Evolutionary conservation across 2,329 filamentous ascomycete genomes (phyloP), one percentile per base, ranked within the genome.

Genomic region (Penicillium sp.): DNA sequence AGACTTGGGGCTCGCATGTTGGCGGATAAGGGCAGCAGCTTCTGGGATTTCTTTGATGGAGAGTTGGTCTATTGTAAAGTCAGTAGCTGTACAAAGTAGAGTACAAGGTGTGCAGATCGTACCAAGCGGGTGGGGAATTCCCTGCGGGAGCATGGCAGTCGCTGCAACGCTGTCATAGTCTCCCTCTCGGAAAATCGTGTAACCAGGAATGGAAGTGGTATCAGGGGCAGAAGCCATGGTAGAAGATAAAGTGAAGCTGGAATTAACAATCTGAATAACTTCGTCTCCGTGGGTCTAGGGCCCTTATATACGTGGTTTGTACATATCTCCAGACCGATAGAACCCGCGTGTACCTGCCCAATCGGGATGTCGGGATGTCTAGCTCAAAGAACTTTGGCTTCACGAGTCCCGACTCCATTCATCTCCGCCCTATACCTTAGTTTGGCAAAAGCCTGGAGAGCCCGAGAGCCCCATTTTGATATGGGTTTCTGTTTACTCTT

Each of bases 1-100:
- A 10, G 58, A 51, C 44, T 58, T 61, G 18, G 61, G 62, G 40
- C 45, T 57, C n/a, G 50, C 54, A 48, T 62, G 54, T n/a, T 62
- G 54, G 7, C 61, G 60, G 40, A 64, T 55, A 7, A 64, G 42
- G 42, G 58, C 58, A 9, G 60, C 57, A 13, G 53, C 52, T 29
- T 51, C 29, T n/a, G 61, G 60, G 18, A 64, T 62, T 53, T 64
- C 61, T 46, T 52, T 50, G 26, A 63, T 60, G n/a, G 51, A 54
- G 20, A 64, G 53, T 46, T 63, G 61, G 41, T 64, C 61, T 59
- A n/a, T 32, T 3, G 1, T 1, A 6, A n/a, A 4, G 37, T 57
- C 29, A 57, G 37, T 22, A 23, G 20, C n/a, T 18, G 34, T 13
- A 18, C 5, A 32, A 9, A 20, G 7, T 2, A 23, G 24, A 1